Percentiles rank a stretch among this genome's conserved stretches.
Evolutionary conservation across 2,329 filamentous ascomycete species (phyloP).

Genomic region (Trematosphaeria pertusa): DNA sequence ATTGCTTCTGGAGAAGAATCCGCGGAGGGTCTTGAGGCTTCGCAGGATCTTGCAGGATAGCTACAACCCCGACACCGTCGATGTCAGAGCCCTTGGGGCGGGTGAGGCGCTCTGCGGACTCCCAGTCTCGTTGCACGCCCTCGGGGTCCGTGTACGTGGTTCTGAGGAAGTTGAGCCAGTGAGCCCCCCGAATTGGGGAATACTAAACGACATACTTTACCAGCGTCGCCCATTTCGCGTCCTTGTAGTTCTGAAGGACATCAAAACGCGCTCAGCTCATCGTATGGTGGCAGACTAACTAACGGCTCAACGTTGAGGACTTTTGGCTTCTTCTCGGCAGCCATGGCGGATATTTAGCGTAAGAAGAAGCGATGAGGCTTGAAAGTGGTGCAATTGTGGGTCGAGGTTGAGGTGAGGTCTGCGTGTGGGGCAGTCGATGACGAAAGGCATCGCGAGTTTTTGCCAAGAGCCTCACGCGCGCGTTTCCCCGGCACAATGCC

Average conservation of each 20-base stretch:
- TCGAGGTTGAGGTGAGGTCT: not conserved
- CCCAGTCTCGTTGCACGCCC: conserved; percentile 69
- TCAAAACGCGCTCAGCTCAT: conserved; percentile 18
- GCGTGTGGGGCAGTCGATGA: conserved; percentile 17
- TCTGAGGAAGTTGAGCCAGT: conserved; percentile 25
- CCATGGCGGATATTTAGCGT: conserved; percentile 17
- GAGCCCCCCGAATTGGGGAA: not conserved
- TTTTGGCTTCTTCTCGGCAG: conserved; percentile 35
- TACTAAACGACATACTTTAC: conserved; percentile 39
- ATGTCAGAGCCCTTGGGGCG: conserved; percentile 67
- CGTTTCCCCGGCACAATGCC: no score
- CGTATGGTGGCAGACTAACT: conserved; percentile 30
- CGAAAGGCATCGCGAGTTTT: conserved; percentile 16
- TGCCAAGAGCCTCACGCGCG: conserved; percentile 22
- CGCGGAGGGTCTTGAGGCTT: conserved; percentile 38
- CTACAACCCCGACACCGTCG: conserved; percentile 77
- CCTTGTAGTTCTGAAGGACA: conserved; percentile 40
- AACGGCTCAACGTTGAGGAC: conserved; percentile 46
- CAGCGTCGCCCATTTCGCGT: conserved; percentile 51
- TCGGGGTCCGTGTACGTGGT: conserved; percentile 68
- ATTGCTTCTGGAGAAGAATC: conserved; percentile 58
- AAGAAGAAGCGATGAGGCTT: not conserved
- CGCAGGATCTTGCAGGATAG: conserved; percentile 60
- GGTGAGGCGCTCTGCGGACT: conserved; percentile 74
- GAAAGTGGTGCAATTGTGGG: not conserved